phyloP scores from a whole-genome alignment of 2,329 filamentous ascomycete species.

The Ascochyta koolunga region DNA sequence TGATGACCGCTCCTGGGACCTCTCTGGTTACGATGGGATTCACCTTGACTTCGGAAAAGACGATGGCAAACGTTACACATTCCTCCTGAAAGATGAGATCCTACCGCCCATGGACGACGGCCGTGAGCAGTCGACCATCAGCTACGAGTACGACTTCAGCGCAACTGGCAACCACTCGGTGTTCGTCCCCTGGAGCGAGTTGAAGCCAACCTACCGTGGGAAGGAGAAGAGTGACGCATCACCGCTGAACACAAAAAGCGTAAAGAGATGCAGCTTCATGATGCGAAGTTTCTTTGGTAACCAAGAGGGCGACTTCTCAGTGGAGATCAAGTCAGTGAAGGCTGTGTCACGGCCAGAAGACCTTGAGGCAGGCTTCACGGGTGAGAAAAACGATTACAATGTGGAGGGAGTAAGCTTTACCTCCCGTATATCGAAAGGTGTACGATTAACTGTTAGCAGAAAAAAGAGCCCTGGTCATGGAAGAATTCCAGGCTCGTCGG shows the following conservation, averaged over 20 bases:
- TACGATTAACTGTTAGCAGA: slow-evolving; percentile 11
- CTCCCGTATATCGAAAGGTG: neutral
- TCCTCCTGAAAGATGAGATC: slow-evolving; percentile 75
- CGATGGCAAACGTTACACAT: slow-evolving; percentile 73
- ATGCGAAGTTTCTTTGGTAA: slow-evolving; percentile 80
- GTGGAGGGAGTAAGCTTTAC: neutral
- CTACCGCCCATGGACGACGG: slow-evolving; percentile 64
- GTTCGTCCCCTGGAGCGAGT: slow-evolving; percentile 66
- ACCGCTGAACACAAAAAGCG: slow-evolving; percentile 62
- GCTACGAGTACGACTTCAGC: slow-evolving; percentile 66
- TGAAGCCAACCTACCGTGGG: slow-evolving; percentile 77
- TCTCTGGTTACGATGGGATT: slow-evolving; percentile 68
- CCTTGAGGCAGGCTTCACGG: slow-evolving; percentile 31
- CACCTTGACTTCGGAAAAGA: slow-evolving; percentile 58
- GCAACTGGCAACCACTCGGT: slow-evolving; percentile 43
- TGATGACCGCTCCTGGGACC: slow-evolving; percentile 65
- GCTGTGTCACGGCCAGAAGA: slow-evolving; percentile 46
- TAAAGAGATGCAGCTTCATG: slow-evolving; percentile 78
- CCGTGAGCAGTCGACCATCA: slow-evolving; percentile 72
- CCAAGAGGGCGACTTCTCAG: slow-evolving; percentile 71
- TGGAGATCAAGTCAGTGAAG: slow-evolving; percentile 63
- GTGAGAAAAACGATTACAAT: slow-evolving; percentile 10
- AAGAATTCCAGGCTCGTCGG: slow-evolving; percentile 35
- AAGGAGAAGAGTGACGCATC: slow-evolving; percentile 65
- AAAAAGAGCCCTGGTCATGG: slow-evolving; percentile 32